Evolutionary conservation across 2,329 filamentous ascomycete species (phyloP).

Genomic region (Albophoma yamanashiensis): DNA sequence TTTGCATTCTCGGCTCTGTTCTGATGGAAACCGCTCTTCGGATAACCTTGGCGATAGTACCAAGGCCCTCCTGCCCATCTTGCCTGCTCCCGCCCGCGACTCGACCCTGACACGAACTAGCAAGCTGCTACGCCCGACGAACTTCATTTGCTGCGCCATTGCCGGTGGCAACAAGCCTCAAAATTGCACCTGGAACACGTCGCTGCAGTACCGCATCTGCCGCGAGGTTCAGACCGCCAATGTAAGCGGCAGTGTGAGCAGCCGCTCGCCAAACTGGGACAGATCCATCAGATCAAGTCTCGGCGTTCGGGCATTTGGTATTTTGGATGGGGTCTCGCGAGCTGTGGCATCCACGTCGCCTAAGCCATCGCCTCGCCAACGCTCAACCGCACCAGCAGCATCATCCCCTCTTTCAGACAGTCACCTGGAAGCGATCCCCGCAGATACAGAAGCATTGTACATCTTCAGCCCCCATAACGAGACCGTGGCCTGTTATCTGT

Average conservation of each 20-base stretch:
- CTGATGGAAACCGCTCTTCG: neutral
- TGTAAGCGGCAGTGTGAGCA: neutral
- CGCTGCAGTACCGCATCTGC: neutral
- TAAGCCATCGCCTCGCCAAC: neutral
- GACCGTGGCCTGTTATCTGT: conserved; percentile 4
- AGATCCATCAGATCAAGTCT: neutral
- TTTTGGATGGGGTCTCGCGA: neutral
- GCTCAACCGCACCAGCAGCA: neutral
- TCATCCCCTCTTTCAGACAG: neutral
- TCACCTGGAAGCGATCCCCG: neutral
- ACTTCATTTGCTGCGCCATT: neutral
- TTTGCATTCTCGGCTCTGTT: neutral
- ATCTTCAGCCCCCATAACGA: conserved; percentile 5
- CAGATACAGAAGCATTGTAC: conserved; percentile 3
- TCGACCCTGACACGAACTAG: neutral
- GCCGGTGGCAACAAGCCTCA: neutral
- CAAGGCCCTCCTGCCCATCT: neutral
- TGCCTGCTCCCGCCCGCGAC: neutral
- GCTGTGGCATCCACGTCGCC: neutral
- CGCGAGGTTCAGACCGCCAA: neutral
- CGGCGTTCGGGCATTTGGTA: neutral
- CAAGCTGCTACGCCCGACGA: neutral
- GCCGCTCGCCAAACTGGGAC: neutral
- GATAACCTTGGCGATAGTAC: neutral
- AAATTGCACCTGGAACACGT: neutral